Conservation (phyloP, 2,329 filamentous ascomycete species). For the Epichloe sylvatica region DNA sequence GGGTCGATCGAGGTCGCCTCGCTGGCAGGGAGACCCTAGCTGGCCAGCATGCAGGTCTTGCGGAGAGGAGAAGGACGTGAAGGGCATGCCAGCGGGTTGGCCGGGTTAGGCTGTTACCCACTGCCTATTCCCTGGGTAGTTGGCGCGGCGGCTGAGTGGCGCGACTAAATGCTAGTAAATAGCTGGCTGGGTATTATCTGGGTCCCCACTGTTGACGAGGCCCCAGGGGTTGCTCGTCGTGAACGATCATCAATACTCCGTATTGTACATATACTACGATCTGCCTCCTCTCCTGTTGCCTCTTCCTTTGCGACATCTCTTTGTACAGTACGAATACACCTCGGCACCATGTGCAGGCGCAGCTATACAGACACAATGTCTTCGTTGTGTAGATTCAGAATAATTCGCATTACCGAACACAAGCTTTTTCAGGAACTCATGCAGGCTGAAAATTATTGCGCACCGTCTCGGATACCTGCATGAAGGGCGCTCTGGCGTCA, state of each 20-base stretch:
- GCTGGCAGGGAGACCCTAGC: slow-evolving; percentile 3
- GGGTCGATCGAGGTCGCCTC: neutral
- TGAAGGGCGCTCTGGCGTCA: neutral
- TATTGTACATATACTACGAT: too few relatives aligned
- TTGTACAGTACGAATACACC: too few relatives aligned
- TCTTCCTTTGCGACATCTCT: too few relatives aligned
- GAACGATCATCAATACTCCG: neutral
- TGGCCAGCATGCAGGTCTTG: neutral
- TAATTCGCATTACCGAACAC: neutral
- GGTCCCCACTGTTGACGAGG: neutral
- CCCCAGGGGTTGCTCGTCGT: neutral
- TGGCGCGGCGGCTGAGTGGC: too few relatives aligned
- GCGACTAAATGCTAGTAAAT: too few relatives aligned
- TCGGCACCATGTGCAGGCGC: neutral
- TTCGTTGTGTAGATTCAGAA: neutral
- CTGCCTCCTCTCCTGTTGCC: too few relatives aligned
- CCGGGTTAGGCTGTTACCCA: neutral
- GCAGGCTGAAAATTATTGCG: neutral
- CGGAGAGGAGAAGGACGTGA: neutral
- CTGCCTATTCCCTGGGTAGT: too few relatives aligned
- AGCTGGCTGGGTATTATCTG: neutral
- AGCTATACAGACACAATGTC: too few relatives aligned
- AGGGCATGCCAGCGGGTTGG: slow-evolving; percentile 8
- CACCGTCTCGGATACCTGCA: neutral
- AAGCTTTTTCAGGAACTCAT: neutral